Evolutionary conservation across 176 grass and related monocot species (phyloP).

Genomic region (Juncus inflexus): DNA sequence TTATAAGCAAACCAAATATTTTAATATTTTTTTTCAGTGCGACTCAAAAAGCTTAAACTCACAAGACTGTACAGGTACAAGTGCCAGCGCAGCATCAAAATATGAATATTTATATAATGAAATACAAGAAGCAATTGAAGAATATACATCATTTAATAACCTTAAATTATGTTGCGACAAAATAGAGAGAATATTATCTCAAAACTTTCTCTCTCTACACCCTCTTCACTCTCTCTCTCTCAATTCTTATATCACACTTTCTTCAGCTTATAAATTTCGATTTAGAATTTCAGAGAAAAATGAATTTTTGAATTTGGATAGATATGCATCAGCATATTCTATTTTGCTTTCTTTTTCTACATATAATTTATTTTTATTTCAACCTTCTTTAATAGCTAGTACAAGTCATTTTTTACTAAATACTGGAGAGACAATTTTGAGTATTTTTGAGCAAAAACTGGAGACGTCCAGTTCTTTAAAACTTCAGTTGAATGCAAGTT

Average conservation of each 20-base stretch:
- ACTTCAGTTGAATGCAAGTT: constrained; percentile 23
- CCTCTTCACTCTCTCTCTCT: constrained; percentile 66
- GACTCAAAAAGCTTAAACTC: constrained; percentile 43
- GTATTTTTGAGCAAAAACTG: constrained; percentile 39
- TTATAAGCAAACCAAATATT: too few species aligned
- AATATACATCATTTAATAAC: constrained; percentile 46
- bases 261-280: constrained; percentile 61
- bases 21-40: constrained; percentile 29
- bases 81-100: constrained; percentile 19
- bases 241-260: constrained; percentile 53
- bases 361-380: constrained; percentile 59
- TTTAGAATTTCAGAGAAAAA: constrained; percentile 28
- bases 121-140: constrained; percentile 56
- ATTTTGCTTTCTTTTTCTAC: constrained; percentile 52
- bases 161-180: constrained; percentile 65
- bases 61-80: constrained; percentile 24
- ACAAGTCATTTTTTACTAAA: constrained; percentile 58
- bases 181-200: constrained; percentile 66
- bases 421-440: constrained; percentile 44
- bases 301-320: constrained; percentile 44
- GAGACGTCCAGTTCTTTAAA: constrained; percentile 24
- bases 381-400: constrained; percentile 59
- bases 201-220: constrained; percentile 48
- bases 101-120: constrained; percentile 45
- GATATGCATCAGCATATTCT: constrained; percentile 59